These are phyloP conservation scores for Aspergillus novofumigatus DNA, from an alignment of 2,329 filamentous ascomycete species.

Conservation along the genomic window DNA sequence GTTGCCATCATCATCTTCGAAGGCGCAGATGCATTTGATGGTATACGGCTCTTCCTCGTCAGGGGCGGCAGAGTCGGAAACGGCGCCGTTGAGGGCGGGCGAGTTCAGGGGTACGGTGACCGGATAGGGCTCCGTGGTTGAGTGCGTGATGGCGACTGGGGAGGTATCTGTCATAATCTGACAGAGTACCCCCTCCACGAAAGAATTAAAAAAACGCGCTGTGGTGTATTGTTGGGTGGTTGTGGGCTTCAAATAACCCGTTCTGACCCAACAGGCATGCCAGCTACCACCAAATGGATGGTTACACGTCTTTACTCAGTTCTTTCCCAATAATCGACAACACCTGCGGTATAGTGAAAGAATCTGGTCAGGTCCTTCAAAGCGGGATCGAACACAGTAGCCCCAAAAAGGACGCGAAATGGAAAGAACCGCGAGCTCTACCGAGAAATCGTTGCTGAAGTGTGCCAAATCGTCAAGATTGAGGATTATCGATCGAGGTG, in stretches of 20 bases:
- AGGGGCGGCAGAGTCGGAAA: slow-evolving; percentile 38
- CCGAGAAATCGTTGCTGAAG: not conserved
- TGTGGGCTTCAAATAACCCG: slow-evolving; percentile 12
- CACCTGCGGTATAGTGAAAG: not conserved
- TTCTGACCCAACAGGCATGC: slow-evolving; percentile 21
- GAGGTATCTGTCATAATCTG: slow-evolving; percentile 54
- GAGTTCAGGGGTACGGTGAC: slow-evolving; percentile 43
- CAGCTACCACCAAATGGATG: slow-evolving; percentile 10
- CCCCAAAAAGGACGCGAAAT: not conserved
- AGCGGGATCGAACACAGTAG: not conserved
- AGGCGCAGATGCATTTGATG: slow-evolving; percentile 97
- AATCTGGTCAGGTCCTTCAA: not conserved
- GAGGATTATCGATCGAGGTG: not conserved
- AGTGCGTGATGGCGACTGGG: slow-evolving; percentile 47
- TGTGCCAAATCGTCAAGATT: not conserved
- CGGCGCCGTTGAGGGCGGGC: slow-evolving; percentile 39
- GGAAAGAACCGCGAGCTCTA: not conserved
- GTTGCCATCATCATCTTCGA: slow-evolving; percentile 90
- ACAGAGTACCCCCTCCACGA: slow-evolving; percentile 44
- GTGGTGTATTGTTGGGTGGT: slow-evolving; percentile 14
- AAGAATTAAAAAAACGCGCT: slow-evolving; percentile 25
- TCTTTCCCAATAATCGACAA: not conserved
- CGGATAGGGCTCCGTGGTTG: slow-evolving; percentile 44
- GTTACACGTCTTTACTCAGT: not conserved
- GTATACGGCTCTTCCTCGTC: slow-evolving; percentile 61